These are phyloP conservation scores for Metschnikowia amazonensis DNA, from an alignment of 805 yeast genomes.

Conservation along the genomic window DNA sequence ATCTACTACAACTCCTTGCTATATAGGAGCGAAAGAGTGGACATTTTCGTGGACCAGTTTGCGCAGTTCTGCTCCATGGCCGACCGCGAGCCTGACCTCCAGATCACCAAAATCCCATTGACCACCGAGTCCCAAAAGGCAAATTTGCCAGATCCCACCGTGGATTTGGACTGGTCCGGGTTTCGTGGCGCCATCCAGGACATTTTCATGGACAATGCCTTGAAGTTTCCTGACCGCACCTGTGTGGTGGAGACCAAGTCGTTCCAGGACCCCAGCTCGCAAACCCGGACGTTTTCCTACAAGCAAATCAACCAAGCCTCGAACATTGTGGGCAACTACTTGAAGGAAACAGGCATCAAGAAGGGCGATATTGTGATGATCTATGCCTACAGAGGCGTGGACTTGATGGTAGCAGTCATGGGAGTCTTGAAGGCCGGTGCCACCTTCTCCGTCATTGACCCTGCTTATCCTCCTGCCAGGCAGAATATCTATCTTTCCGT, in stretches of 20 bases:
- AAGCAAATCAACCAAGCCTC: conserved; percentile 89
- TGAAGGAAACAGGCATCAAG: conserved; percentile 73
- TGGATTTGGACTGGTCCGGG: conserved; percentile 83
- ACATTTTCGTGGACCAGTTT: conserved; percentile 70
- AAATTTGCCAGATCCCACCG: conserved; percentile 81
- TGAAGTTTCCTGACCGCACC: conserved; percentile 74
- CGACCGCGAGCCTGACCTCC: conserved; percentile 34
- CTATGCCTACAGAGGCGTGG: conserved; percentile 96
- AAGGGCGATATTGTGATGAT: conserved; percentile 97
- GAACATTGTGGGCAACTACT: conserved; percentile 85
- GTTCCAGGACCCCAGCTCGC: conserved; percentile 48
- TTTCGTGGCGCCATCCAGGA: conserved; percentile 97
- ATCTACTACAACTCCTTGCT: conserved; percentile 73
- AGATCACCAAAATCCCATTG: conserved; percentile 60
- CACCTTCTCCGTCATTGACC: conserved; percentile 96
- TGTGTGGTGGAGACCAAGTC: conserved; percentile 92
- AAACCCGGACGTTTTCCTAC: conserved; percentile 75
- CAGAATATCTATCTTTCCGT: conserved; percentile 91
- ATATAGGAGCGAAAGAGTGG: conserved; percentile 66
- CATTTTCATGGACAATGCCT: conserved; percentile 85
- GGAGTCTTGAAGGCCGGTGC: conserved; percentile 99
- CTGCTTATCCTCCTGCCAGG: conserved; percentile 98
- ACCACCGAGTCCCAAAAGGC: conserved; percentile 61
- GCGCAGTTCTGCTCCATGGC: conserved; percentile 42
- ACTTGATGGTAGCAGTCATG: conserved; percentile 92